A percentile compares a stretch with the other conserved stretches of the same genome.
These are phyloP conservation scores for Saturnispora gosingensis DNA, from an alignment of 805 yeast species.

Conservation along the genomic window DNA sequence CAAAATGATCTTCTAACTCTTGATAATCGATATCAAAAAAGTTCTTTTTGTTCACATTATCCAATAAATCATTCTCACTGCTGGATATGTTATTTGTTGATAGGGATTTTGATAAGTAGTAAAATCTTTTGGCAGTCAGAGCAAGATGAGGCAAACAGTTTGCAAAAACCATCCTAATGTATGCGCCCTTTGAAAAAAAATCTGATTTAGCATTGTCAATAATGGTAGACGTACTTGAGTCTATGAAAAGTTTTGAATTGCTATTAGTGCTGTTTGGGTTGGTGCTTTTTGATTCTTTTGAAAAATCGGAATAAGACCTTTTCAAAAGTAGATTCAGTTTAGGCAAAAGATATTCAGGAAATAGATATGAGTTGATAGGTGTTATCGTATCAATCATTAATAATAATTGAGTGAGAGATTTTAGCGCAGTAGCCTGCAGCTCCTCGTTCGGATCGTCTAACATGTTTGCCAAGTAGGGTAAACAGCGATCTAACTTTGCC, in stretches of 20 bases:
- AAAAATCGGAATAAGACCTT: constrained; percentile 25
- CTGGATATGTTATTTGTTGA: background rate
- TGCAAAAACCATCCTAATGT: constrained; percentile 62
- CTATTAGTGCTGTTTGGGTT: background rate
- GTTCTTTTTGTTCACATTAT: constrained; percentile 21
- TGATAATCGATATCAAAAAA: constrained; percentile 33
- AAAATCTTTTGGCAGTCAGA: constrained; percentile 49
- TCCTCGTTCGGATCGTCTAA: constrained; percentile 58
- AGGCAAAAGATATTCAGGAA: constrained; percentile 78
- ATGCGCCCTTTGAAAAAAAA: constrained; percentile 17
- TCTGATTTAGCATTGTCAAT: background rate
- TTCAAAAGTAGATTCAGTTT: constrained; percentile 40
- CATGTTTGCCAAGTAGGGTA: constrained; percentile 71
- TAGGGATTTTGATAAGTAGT: constrained; percentile 48
- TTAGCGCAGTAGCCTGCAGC: constrained; percentile 60
- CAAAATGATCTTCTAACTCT: constrained; percentile 46
- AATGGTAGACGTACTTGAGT: background rate
- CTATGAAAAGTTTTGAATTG: background rate
- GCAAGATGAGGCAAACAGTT: constrained; percentile 68
- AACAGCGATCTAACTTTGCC: constrained; percentile 71
- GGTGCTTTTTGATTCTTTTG: background rate
- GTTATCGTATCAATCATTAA: constrained; percentile 53
- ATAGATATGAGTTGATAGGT: constrained; percentile 66
- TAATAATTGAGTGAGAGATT: constrained; percentile 58
- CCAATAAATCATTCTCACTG: background rate